Evolutionary conservation across 495 filamentous ascomycete genomes (phyloP).

Genomic region (Hyaloscypha hepaticicola): DNA sequence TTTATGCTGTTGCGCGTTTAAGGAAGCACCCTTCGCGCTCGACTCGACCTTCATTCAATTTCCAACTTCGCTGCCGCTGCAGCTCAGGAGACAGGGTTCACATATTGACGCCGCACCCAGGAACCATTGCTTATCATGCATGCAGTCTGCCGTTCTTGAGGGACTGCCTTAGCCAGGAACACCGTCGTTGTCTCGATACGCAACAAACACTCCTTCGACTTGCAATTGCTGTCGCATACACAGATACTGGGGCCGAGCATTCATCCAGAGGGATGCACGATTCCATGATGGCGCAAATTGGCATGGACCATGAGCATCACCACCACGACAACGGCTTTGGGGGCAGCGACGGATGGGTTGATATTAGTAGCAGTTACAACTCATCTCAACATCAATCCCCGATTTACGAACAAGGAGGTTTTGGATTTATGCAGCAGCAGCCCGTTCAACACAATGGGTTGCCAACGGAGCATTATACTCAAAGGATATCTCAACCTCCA

Average conservation of each 20-base stretch:
- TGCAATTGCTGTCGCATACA: conserved; percentile 21
- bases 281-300: conserved; percentile 34
- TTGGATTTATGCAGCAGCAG: conserved; percentile 31
- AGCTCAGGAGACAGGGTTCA: conserved; percentile 29
- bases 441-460: conserved; percentile 25
- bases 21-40: conserved; percentile 19
- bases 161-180: conserved; percentile 35
- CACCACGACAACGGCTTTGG: conserved; percentile 27
- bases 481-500: conserved; percentile 26
- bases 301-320: conserved; percentile 35
- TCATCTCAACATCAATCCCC: conserved; percentile 36
- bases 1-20: conserved; percentile 29
- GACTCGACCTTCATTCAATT: conserved; percentile 20
- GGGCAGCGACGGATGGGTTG: conserved; percentile 30
- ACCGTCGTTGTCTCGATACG: conserved; percentile 23
- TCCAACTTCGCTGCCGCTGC: conserved; percentile 27
- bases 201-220: conserved; percentile 17
- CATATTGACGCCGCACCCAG: conserved; percentile 32
- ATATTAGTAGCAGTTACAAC: conserved; percentile 30
- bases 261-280: conserved; percentile 32
- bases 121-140: conserved; percentile 36
- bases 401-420: conserved; percentile 32
- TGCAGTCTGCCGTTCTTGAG: conserved; percentile 35
- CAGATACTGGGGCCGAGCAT: conserved; percentile 8
- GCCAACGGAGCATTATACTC: conserved; percentile 24